A percentile compares a stretch with the other conserved stretches of the same genome.
Conservation (phyloP, 2,329 filamentous ascomycete species). For the Lecanicillium sp. region DNA sequence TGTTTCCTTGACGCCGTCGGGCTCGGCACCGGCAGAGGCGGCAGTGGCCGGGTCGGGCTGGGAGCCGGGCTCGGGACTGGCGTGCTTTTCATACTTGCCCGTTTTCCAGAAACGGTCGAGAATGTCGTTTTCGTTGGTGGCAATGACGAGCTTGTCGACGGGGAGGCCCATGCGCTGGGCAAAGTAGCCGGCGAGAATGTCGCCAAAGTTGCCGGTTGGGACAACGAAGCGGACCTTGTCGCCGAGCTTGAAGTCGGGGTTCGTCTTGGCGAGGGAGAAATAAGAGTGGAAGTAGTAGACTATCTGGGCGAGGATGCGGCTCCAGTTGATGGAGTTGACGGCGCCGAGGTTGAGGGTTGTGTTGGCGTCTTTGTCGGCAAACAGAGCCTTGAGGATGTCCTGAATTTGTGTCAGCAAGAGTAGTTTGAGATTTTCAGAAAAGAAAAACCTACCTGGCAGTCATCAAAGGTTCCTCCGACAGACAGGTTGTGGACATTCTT, state of each 20-base stretch:
- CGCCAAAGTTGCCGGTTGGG: constrained; percentile 93
- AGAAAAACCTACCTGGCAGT: constrained; percentile 77
- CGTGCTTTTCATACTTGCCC: constrained; percentile 81
- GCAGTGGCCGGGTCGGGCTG: constrained; percentile 33
- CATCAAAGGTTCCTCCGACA: constrained; percentile 87
- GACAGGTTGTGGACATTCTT: constrained; percentile 87
- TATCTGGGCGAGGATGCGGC: constrained; percentile 90
- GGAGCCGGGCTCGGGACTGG: constrained; percentile 33
- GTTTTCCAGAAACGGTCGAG: constrained; percentile 91
- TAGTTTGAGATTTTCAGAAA: too few species aligned
- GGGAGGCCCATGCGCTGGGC: constrained; percentile 85
- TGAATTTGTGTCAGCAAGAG: constrained; percentile 18
- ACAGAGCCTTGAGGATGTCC: constrained; percentile 91
- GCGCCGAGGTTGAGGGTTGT: constrained; percentile 75
- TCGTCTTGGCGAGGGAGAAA: constrained; percentile 63
- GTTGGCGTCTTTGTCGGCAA: constrained; percentile 80
- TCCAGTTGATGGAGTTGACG: constrained; percentile 96
- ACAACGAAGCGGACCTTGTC: constrained; percentile 78
- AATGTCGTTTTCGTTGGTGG: constrained; percentile 97
- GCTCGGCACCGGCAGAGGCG: constrained; percentile 54
- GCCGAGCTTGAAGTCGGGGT: constrained; percentile 50
- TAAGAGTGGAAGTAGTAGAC: constrained; percentile 97
- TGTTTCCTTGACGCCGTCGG: constrained; percentile 79
- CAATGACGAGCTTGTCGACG: constrained; percentile 78
- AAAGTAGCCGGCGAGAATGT: constrained; percentile 90